Evolutionary conservation across 306 rosid species (phyloP).

Genomic region (Acacia crassicarpa): DNA sequence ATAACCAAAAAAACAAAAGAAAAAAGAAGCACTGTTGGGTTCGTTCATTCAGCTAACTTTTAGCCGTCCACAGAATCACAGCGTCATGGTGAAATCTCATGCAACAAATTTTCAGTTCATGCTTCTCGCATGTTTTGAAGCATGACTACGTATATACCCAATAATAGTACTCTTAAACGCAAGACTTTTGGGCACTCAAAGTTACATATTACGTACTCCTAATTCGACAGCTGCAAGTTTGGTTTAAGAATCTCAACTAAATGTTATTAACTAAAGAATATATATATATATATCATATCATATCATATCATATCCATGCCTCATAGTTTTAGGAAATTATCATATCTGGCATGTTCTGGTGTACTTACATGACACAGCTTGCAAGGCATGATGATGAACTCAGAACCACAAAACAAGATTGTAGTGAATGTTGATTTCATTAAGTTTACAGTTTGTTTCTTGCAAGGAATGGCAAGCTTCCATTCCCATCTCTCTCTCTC

Average conservation of each 20-base stretch:
- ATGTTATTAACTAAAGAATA: not conserved
- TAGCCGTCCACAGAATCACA: not conserved
- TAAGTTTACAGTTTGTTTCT: conserved; percentile 46
- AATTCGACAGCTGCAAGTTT: not conserved
- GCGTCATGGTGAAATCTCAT: not conserved
- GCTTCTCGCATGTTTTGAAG: not conserved
- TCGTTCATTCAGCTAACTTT: not conserved
- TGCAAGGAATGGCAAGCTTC: conserved; percentile 57
- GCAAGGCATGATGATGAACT: not conserved
- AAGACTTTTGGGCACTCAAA: not conserved
- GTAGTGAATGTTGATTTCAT: conserved; percentile 28
- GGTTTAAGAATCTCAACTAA: not conserved
- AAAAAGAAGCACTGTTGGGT: not conserved
- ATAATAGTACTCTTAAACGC: not conserved
- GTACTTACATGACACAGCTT: not conserved
- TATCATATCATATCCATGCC: not conserved
- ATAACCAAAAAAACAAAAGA: no score
- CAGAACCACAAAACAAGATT: conserved; percentile 6
- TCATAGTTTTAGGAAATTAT: not conserved
- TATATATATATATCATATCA: no score
- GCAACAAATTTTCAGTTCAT: not conserved
- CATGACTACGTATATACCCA: not conserved
- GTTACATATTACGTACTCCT: not conserved
- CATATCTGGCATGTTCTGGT: not conserved
- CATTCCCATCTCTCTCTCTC: not conserved